Conservation (phyloP, 768 basidiomycete species). For the Phaeolepiota aurea region DNA sequence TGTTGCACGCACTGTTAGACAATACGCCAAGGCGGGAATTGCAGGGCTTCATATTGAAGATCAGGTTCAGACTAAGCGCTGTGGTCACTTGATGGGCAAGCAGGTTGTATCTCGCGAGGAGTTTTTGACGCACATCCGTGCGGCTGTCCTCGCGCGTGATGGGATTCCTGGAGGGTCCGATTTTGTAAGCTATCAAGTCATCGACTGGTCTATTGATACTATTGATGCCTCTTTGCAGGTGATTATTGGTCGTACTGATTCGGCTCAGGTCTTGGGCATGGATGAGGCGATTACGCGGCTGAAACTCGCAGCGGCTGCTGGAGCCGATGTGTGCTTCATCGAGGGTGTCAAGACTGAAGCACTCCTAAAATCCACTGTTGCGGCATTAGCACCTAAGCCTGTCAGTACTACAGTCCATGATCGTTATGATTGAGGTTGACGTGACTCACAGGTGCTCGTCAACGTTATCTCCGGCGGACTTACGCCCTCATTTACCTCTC, state of each 20-base stretch:
- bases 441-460: conserved; percentile 44
- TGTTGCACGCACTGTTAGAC: conserved; percentile 68
- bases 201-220: not conserved
- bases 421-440: not conserved
- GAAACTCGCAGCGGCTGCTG: conserved; percentile 62
- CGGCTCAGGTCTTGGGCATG: conserved; percentile 73
- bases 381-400: conserved; percentile 63
- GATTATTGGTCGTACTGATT: conserved; percentile 70
- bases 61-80: conserved; percentile 77
- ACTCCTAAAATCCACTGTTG: conserved; percentile 54
- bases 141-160: conserved; percentile 70
- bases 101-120: conserved; percentile 76
- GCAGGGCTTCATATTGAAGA: conserved; percentile 77
- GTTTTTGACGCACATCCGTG: conserved; percentile 64
- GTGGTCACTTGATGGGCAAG: conserved; percentile 74
- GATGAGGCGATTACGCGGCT: conserved; percentile 63
- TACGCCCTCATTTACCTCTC: conserved; percentile 63
- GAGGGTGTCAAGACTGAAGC: conserved; percentile 69
- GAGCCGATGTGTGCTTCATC: conserved; percentile 77
- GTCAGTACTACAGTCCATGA: conserved; percentile 22
- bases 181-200: conserved; percentile 35
- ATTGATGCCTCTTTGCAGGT: conserved; percentile 26
- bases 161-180: conserved; percentile 68
- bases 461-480: conserved; percentile 76
- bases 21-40: conserved; percentile 61